Evolutionary conservation across 768 basidiomycete genomes (phyloP).

Genomic region (Pulveroboletus sp.): DNA sequence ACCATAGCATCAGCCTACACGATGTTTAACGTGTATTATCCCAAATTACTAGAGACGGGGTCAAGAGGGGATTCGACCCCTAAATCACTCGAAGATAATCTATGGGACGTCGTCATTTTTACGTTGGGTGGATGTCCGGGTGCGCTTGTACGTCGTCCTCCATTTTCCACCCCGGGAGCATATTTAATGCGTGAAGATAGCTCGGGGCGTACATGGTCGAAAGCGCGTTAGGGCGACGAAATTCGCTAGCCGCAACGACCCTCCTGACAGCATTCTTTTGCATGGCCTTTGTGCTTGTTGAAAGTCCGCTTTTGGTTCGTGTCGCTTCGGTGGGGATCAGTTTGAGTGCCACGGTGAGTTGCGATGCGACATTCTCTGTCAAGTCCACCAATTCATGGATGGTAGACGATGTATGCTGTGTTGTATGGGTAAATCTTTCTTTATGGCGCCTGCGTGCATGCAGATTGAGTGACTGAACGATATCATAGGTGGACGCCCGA

Average conservation of each 20-base stretch:
- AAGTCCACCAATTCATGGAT: neutral
- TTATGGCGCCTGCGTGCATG: neutral
- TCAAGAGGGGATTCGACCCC: slow-evolving; percentile 21
- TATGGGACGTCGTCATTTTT: slow-evolving; percentile 87
- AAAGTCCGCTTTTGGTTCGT: slow-evolving; percentile 54
- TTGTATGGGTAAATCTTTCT: slow-evolving; percentile 50
- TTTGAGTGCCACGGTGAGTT: slow-evolving; percentile 56
- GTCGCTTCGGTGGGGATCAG: slow-evolving; percentile 72
- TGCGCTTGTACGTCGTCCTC: slow-evolving; percentile 52
- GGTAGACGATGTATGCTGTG: slow-evolving; percentile 81
- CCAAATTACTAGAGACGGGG: slow-evolving; percentile 71
- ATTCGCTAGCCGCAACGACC: slow-evolving; percentile 72
- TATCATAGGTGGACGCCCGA: slow-evolving; percentile 69
- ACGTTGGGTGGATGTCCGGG: slow-evolving; percentile 83
- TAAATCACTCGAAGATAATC: slow-evolving; percentile 52
- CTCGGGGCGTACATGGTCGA: slow-evolving; percentile 85
- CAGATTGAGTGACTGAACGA: neutral
- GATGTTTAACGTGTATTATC: slow-evolving; percentile 91
- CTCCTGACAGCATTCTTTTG: slow-evolving; percentile 74
- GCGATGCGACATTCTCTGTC: neutral
- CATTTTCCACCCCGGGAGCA: neutral
- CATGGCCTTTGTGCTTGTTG: slow-evolving; percentile 58
- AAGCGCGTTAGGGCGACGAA: slow-evolving; percentile 57
- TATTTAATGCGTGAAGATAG: slow-evolving; percentile 32
- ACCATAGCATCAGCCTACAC: slow-evolving; percentile 57